Evolutionary conservation across 352 stramenopile genomes (phyloP).

Genomic region (Phytophthora lateralis): DNA sequence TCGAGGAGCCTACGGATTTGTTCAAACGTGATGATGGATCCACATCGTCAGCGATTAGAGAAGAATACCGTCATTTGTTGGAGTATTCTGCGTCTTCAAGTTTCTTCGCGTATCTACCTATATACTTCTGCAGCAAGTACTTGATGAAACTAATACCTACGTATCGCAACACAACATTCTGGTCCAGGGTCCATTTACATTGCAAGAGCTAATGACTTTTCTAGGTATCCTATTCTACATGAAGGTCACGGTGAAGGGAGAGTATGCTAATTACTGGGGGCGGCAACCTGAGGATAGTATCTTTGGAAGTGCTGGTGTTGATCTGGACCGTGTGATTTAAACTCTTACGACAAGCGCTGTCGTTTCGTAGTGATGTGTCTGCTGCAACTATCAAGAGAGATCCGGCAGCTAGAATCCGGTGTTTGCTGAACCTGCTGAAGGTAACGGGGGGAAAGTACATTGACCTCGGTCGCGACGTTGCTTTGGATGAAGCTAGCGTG

Average conservation of each 20-base stretch:
- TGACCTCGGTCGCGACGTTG: slow-evolving; percentile 23
- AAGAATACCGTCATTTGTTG: too few relatives aligned
- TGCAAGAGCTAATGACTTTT: too few relatives aligned
- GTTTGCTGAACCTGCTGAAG: slow-evolving; percentile 33
- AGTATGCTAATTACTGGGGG: too few relatives aligned
- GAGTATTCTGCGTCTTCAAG: slow-evolving; percentile 5
- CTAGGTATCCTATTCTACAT: slow-evolving; percentile 34
- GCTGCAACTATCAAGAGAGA: not conserved
- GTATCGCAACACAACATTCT: not conserved
- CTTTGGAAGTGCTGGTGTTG: slow-evolving; percentile 1
- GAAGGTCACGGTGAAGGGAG: not conserved
- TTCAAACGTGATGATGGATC: too few relatives aligned
- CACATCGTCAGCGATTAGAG: too few relatives aligned
- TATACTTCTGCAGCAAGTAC: slow-evolving; percentile 12
- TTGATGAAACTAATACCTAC: slow-evolving; percentile 6
- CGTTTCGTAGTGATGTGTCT: slow-evolving; percentile 3
- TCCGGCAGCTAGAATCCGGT: slow-evolving; percentile 18
- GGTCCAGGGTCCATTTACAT: not conserved
- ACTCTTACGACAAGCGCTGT: slow-evolving; percentile 12
- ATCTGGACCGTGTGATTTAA: slow-evolving; percentile 32
- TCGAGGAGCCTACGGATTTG: too few relatives aligned
- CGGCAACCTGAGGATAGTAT: slow-evolving; percentile 26
- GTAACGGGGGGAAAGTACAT: slow-evolving; percentile 22
- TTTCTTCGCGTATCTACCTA: slow-evolving; percentile 35
- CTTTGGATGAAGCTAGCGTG: slow-evolving; percentile 34